A percentile compares a stretch with the other conserved stretches of the same genome.
Conservation (phyloP, 805 yeast genomes). For the Yarrowia sp. region DNA sequence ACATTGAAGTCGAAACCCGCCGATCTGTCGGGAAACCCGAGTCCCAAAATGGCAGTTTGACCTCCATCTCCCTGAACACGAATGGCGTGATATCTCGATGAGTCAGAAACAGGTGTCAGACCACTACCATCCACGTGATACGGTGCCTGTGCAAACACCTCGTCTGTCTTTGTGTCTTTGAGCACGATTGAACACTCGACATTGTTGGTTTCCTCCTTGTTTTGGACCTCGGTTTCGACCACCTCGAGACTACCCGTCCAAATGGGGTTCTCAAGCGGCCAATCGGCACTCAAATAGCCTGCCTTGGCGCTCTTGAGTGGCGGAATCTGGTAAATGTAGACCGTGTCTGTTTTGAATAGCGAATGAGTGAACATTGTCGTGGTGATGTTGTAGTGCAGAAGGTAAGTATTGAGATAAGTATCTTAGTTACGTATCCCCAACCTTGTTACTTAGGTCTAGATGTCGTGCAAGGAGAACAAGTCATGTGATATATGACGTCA, state of each 20-base stretch:
- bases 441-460: neutral
- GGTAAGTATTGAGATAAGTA: neutral
- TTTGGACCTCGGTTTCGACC: constrained; percentile 44
- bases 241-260: constrained; percentile 51
- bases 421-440: neutral
- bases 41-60: constrained; percentile 53
- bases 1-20: constrained; percentile 52
- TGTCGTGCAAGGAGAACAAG: neutral
- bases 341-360: constrained; percentile 44
- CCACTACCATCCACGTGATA: constrained; percentile 49
- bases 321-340: constrained; percentile 47
- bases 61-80: constrained; percentile 48
- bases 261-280: constrained; percentile 51
- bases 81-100: constrained; percentile 51
- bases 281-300: constrained; percentile 47
- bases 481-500: neutral
- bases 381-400: neutral
- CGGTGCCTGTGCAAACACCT: constrained; percentile 52
- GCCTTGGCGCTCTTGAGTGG: constrained; percentile 44
- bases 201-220: constrained; percentile 21
- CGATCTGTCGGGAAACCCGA: constrained; percentile 51
- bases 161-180: constrained; percentile 47
- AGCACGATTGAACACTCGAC: constrained; percentile 47
- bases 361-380: constrained; percentile 28
- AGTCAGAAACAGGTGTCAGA: constrained; percentile 49